These are phyloP conservation scores for Talaromyces piceae DNA, from an alignment of 2,329 filamentous ascomycete species.

Conservation along the genomic window DNA sequence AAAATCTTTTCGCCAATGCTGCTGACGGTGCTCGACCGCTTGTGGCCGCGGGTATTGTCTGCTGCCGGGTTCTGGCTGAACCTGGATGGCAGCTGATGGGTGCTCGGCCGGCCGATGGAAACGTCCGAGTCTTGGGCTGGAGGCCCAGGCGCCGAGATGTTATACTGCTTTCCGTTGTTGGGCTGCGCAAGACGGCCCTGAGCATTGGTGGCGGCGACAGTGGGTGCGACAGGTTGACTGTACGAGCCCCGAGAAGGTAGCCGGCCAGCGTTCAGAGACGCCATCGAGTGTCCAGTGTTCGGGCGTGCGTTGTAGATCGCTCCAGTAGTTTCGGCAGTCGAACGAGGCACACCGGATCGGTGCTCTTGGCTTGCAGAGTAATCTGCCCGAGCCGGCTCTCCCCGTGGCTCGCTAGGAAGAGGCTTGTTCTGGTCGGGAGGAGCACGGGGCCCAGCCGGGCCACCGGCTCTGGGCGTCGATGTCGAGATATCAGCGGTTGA, in stretches of 20 bases:
- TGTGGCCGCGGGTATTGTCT: slow-evolving; percentile 48
- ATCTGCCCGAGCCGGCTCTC: slow-evolving; percentile 12
- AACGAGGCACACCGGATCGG: slow-evolving; percentile 46
- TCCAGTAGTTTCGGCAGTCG: slow-evolving; percentile 52
- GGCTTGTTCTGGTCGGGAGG: slow-evolving; percentile 31
- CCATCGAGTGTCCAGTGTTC: slow-evolving; percentile 73
- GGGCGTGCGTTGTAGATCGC: slow-evolving; percentile 54
- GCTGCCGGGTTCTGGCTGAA: slow-evolving; percentile 51
- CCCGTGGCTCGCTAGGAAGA: slow-evolving; percentile 23
- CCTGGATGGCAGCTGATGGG: slow-evolving; percentile 49
- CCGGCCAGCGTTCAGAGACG: slow-evolving; percentile 51
- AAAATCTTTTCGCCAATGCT: slow-evolving; percentile 78
- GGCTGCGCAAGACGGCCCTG: slow-evolving; percentile 87
- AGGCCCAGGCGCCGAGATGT: slow-evolving; percentile 60
- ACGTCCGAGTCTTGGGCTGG: slow-evolving; percentile 47
- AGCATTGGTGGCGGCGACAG: slow-evolving; percentile 79
- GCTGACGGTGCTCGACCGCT: slow-evolving; percentile 67
- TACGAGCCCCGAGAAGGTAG: slow-evolving; percentile 75
- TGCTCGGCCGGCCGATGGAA: slow-evolving; percentile 55
- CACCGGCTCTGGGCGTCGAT: slow-evolving; percentile 6
- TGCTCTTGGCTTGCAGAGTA: slow-evolving; percentile 20
- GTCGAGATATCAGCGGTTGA: slow-evolving; percentile 14
- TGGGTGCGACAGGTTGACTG: slow-evolving; percentile 78
- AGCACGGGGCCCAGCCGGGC: slow-evolving; percentile 2
- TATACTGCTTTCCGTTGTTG: slow-evolving; percentile 57